Conservation (phyloP, 306 rosid species). For the Pueraria montana region DNA sequence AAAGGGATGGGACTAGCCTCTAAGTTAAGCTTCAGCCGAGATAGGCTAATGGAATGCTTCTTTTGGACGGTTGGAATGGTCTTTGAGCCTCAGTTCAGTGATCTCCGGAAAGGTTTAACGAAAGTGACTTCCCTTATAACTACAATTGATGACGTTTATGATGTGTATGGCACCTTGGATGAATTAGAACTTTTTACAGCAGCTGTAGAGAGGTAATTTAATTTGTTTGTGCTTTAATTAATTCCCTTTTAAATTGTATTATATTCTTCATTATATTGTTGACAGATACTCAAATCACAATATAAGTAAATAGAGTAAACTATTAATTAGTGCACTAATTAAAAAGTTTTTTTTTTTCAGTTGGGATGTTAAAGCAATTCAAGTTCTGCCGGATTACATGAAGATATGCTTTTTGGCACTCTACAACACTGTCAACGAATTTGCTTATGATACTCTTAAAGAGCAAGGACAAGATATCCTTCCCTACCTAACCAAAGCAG, state of each 20-base stretch:
- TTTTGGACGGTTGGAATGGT: constrained; percentile 63
- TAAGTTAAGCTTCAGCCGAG: constrained; percentile 60
- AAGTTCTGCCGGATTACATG: constrained; percentile 64
- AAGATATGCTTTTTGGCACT: constrained; percentile 70
- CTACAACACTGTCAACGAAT: constrained; percentile 68
- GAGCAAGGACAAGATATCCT: constrained; percentile 54
- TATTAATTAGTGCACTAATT: not conserved
- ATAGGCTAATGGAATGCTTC: constrained; percentile 66
- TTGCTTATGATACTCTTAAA: constrained; percentile 55
- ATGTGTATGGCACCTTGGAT: constrained; percentile 65
- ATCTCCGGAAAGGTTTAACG: constrained; percentile 57
- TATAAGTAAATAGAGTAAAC: not conserved
- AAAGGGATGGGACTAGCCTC: constrained; percentile 55
- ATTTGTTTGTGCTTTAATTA: not conserved
- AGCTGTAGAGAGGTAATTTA: constrained; percentile 59
- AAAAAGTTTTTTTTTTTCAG: constrained; percentile 45
- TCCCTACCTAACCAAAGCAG: constrained; percentile 63
- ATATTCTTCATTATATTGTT: not conserved
- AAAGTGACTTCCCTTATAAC: constrained; percentile 59
- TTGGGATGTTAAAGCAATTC: constrained; percentile 63
- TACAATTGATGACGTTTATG: constrained; percentile 66
- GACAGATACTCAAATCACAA: not conserved
- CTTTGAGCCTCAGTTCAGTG: constrained; percentile 52
- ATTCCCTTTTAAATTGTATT: not conserved
- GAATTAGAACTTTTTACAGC: constrained; percentile 63